Conservation (phyloP, 331 rosid genomes). For the Quercus tomentella region DNA sequence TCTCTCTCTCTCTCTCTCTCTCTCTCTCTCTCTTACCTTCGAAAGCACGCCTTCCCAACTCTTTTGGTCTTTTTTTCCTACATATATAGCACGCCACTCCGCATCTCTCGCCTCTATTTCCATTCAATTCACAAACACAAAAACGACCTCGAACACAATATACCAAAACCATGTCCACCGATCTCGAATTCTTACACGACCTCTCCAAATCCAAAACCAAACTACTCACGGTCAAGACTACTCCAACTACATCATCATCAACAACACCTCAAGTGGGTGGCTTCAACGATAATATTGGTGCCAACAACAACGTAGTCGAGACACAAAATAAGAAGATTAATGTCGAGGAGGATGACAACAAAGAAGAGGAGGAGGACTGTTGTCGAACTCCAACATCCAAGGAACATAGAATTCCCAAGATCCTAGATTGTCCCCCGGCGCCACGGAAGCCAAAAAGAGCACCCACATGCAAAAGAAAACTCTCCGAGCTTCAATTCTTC, state of each 20-base stretch:
- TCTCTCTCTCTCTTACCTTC: slow-evolving; percentile 43
- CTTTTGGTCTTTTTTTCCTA: slow-evolving; percentile 11
- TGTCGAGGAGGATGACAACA: not conserved
- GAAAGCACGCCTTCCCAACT: slow-evolving; percentile 64
- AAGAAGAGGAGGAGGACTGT: slow-evolving; percentile 9
- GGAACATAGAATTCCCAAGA: slow-evolving; percentile 54
- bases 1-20: slow-evolving; percentile 5
- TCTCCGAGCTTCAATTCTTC: slow-evolving; percentile 54
- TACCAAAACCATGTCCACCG: slow-evolving; percentile 40
- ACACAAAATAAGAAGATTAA: not conserved
- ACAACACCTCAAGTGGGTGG: too few species aligned
- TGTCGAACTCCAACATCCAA: slow-evolving; percentile 67
- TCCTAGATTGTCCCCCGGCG: slow-evolving; percentile 65
- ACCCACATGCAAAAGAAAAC: slow-evolving; percentile 55
- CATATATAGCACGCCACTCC: slow-evolving; percentile 20
- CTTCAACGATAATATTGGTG: too few species aligned
- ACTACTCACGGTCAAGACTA: slow-evolving; percentile 25
- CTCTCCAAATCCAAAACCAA: slow-evolving; percentile 40
- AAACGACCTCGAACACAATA: not conserved
- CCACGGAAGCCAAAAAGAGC: slow-evolving; percentile 53
- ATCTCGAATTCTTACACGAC: slow-evolving; percentile 50
- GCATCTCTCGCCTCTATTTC: not conserved
- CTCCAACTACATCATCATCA: not conserved
- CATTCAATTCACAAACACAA: not conserved
- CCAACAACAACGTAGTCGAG: not conserved